Percentiles rank a stretch among this genome's conserved stretches.
phyloP scores from a whole-genome alignment of 177 flowering plant genomes.

The Tripterygium wilfordii region DNA sequence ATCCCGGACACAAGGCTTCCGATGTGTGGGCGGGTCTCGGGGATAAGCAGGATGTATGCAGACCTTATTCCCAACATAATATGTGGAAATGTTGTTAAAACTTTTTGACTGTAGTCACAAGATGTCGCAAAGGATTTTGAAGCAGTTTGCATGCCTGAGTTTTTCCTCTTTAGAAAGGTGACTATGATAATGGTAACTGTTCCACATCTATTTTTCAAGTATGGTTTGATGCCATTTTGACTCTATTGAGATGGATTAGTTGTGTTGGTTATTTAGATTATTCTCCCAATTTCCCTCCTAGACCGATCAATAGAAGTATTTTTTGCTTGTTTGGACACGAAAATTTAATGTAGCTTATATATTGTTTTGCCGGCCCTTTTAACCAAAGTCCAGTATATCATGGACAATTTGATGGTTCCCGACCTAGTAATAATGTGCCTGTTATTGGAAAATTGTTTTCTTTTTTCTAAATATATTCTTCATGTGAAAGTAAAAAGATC shows the following conservation, averaged over 20 bases:
- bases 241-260: too few species aligned
- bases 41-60: too few species aligned
- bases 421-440: constrained; percentile 68
- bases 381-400: constrained; percentile 89
- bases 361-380: too few species aligned
- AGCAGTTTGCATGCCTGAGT: constrained; percentile 92
- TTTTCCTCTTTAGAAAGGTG: constrained; percentile 86
- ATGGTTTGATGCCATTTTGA: neutral
- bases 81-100: constrained; percentile 2
- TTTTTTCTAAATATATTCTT: too few species aligned
- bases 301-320: too few species aligned
- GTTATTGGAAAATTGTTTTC: constrained; percentile 72
- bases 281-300: too few species aligned
- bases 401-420: constrained; percentile 94
- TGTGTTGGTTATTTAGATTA: too few species aligned
- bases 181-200: neutral
- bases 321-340: too few species aligned
- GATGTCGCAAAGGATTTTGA: constrained; percentile 80
- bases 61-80: too few species aligned
- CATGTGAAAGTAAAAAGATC: too few species aligned
- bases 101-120: constrained; percentile 58
- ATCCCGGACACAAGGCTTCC: too few species aligned
- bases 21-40: too few species aligned
- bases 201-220: constrained; percentile 1
- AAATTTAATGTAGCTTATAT: neutral